These are phyloP conservation scores for Monosporascus sp. DNA, from an alignment of 2,329 filamentous ascomycete genomes.

Conservation along the genomic window DNA sequence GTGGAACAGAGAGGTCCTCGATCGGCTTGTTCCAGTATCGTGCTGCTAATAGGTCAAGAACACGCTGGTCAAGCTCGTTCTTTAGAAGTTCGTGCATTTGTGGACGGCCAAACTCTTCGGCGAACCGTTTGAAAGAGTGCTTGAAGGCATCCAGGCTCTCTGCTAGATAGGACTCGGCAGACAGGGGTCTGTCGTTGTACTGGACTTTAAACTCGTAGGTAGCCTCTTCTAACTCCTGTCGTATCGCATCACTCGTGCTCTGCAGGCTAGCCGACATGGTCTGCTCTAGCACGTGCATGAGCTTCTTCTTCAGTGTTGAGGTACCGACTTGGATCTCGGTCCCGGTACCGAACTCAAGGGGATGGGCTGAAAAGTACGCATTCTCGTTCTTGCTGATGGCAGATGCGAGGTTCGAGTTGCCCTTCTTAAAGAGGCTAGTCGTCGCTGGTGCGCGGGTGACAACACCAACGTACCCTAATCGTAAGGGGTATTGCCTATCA, in stretches of 20 bases:
- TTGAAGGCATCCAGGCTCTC: slow-evolving; percentile 96
- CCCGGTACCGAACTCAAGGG: slow-evolving; percentile 69
- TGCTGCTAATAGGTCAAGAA: slow-evolving; percentile 86
- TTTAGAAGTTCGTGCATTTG: slow-evolving; percentile 90
- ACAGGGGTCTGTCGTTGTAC: slow-evolving; percentile 93
- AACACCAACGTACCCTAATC: slow-evolving; percentile 94
- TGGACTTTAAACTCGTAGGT: slow-evolving; percentile 99
- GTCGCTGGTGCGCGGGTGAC: slow-evolving; percentile 73
- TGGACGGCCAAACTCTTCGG: slow-evolving; percentile 80
- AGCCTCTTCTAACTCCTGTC: slow-evolving; percentile 91
- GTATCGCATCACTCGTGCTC: slow-evolving; percentile 84
- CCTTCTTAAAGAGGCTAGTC: slow-evolving; percentile 75
- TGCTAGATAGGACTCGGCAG: slow-evolving; percentile 92
- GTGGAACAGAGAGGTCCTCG: slow-evolving; percentile 65
- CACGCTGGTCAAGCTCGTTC: slow-evolving; percentile 86
- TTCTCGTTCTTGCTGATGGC: slow-evolving; percentile 86
- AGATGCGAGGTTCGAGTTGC: slow-evolving; percentile 70
- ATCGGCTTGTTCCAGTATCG: slow-evolving; percentile 97
- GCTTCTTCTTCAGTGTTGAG: slow-evolving; percentile 80
- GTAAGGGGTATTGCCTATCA: slow-evolving; percentile 88
- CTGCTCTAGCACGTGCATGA: slow-evolving; percentile 95
- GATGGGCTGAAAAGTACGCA: slow-evolving; percentile 79
- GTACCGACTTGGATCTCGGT: slow-evolving; percentile 76
- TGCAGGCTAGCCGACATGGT: slow-evolving; percentile 94
- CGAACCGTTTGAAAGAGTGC: slow-evolving; percentile 93